Base-by-base conservation (phyloP, 441 rosid species). In the Adansonia rubrostipa region DNA sequence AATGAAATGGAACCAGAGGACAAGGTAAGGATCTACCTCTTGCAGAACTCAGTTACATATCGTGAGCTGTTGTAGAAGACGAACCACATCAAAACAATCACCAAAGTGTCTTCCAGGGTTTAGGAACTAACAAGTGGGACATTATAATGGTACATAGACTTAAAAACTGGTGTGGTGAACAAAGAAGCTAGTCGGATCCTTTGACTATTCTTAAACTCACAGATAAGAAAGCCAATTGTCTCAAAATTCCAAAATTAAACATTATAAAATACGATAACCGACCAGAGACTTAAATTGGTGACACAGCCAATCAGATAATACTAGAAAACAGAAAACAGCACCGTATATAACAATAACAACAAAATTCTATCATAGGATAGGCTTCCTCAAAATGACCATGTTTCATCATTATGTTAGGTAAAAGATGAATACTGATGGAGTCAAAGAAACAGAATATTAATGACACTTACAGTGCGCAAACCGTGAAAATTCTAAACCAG, bases 81-180 rank as follows among this genome's bases (percentile, higher is more conserved):
- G 82, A 94, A 94, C 98, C 98, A 94, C 93, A 94, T 83, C 90
- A 96, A 79, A 60, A 96, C 91, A 17, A 93, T 42, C 82, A 93
- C 89, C 96, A 96, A 83, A 77, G 82, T 83, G 87, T 96, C 98
- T 93, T 85, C 9, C 67, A 78, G 48, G 79, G 83, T 85, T 88
- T 24, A 91, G 91, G 91, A 88, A 78, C 58, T 53, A 75, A 51
- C 79, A 85, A 76, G 28, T 47, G 28, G 45, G 53, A 69, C 15
- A 58, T 70, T 42, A 76, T 6, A 76, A 56, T 28, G 22, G 20
- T 58, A 54, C 17, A 61, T 9, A 62, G 45, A 61, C 48, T 15
- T 45, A 28, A 48, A 24, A 61, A 22, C 33, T n/a, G 45, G 40
- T 75, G n/a, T 2, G 56, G 2, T 50, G 60, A 50, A 68, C 3